phyloP scores from a whole-genome alignment of 441 rosid species.

The Corymbia citriodora region DNA sequence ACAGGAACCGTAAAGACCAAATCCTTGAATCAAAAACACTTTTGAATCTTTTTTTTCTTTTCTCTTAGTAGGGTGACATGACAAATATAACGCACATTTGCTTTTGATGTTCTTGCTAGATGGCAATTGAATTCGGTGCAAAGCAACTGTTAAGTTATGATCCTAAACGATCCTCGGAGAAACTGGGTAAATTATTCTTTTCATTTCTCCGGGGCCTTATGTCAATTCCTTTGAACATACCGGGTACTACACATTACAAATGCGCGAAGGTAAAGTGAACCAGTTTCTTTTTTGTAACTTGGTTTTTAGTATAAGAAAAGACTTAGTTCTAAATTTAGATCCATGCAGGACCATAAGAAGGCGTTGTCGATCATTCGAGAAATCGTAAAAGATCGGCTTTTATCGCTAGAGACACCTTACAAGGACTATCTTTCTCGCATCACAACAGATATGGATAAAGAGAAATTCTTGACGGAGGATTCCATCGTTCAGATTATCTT shows the following conservation, averaged over 20 bases:
- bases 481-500: background rate
- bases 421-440: constrained; percentile 15
- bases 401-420: background rate
- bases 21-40: background rate
- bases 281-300: background rate
- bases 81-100: too few species aligned
- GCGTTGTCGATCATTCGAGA: background rate
- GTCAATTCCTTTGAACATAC: constrained; percentile 3
- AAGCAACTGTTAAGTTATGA: constrained; percentile 10
- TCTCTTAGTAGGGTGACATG: too few species aligned
- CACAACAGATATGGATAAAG: constrained; percentile 6
- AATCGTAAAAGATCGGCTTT: constrained; percentile 2
- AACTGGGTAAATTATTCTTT: background rate
- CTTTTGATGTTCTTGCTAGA: background rate
- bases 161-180: background rate
- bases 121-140: constrained; percentile 8
- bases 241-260: background rate
- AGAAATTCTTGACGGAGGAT: constrained; percentile 22
- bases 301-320: background rate
- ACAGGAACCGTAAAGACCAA: constrained; percentile 5
- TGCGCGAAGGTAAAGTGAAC: background rate
- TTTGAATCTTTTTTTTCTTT: background rate
- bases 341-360: constrained; percentile 6
- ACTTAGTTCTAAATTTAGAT: background rate
- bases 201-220: background rate